Percentiles rank a stretch among this genome's conserved stretches.
Conservation (phyloP, 129 eudicot genomes). For the Tagetes patula region DNA sequence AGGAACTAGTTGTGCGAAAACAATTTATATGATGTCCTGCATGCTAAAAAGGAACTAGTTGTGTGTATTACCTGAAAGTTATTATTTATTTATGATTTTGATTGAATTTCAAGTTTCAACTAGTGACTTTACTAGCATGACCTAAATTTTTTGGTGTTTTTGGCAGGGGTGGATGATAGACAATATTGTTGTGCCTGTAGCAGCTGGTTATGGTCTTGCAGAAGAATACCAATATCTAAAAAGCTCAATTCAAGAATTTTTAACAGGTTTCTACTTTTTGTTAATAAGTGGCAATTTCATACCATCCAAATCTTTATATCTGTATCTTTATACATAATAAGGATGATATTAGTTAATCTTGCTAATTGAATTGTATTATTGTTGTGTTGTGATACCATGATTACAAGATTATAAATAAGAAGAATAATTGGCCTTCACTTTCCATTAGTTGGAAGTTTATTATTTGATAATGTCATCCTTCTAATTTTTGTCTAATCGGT, state of each 20-base stretch:
- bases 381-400: too few species aligned
- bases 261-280: constrained; percentile 60
- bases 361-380: too few species aligned
- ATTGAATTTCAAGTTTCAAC: constrained; percentile 1
- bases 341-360: background rate
- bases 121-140: constrained; percentile 1
- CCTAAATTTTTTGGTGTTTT: constrained; percentile 2
- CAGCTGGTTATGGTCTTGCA: constrained; percentile 72
- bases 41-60: background rate
- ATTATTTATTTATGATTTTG: constrained; percentile 8
- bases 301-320: background rate
- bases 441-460: background rate
- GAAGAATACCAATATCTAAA: constrained; percentile 80
- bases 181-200: constrained; percentile 81
- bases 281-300: background rate
- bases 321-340: background rate
- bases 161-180: constrained; percentile 90
- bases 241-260: constrained; percentile 72
- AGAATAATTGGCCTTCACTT: background rate
- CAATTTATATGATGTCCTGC: background rate
- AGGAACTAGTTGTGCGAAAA: background rate
- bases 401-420: too few species aligned
- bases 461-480: background rate
- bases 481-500: background rate
- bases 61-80: background rate